Percentiles rank a stretch among this genome's conserved stretches.
Conservation (phyloP, 2,329 filamentous ascomycete genomes). For the Xylariaceae sp. region DNA sequence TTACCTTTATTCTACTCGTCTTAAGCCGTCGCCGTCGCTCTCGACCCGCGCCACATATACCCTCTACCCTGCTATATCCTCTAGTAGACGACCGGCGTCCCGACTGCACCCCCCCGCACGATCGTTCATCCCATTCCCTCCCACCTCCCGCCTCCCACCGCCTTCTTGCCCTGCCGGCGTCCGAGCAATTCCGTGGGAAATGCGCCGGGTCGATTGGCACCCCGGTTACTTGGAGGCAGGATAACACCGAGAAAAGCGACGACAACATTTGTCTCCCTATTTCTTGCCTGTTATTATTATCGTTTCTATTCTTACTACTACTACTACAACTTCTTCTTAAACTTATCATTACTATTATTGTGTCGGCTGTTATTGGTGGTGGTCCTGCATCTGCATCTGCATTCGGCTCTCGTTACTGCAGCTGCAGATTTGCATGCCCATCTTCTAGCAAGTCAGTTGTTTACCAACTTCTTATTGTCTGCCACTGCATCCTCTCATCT, state of each 20-base stretch:
- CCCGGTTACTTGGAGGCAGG: slow-evolving; percentile 31
- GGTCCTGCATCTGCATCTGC: not conserved
- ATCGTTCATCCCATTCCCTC: slow-evolving; percentile 7
- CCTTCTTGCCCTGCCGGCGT: slow-evolving; percentile 11
- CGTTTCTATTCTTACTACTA: not conserved
- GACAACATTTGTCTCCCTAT: slow-evolving; percentile 16
- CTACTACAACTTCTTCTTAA: not conserved
- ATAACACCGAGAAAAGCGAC: slow-evolving; percentile 27
- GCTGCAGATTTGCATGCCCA: slow-evolving; percentile 3
- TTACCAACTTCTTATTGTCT: not conserved
- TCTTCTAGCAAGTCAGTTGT: slow-evolving; percentile 11
- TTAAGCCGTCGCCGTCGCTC: slow-evolving; percentile 6
- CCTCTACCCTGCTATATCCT: not conserved
- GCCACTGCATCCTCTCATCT: not conserved
- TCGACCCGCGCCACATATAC: slow-evolving; percentile 10
- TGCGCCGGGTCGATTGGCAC: slow-evolving; percentile 31
- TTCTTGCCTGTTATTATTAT: slow-evolving; percentile 1
- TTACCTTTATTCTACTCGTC: slow-evolving; percentile 5
- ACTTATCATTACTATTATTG: not conserved
- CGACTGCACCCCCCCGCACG: slow-evolving; percentile 6
- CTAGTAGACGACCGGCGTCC: slow-evolving; percentile 7
- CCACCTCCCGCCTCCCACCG: slow-evolving; percentile 9
- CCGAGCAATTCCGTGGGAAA: slow-evolving; percentile 30
- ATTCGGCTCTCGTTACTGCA: not conserved
- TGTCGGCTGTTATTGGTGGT: not conserved